These are phyloP conservation scores for Colletotrichum phormii DNA, from an alignment of 2,329 filamentous ascomycete species.

Conservation along the genomic window DNA sequence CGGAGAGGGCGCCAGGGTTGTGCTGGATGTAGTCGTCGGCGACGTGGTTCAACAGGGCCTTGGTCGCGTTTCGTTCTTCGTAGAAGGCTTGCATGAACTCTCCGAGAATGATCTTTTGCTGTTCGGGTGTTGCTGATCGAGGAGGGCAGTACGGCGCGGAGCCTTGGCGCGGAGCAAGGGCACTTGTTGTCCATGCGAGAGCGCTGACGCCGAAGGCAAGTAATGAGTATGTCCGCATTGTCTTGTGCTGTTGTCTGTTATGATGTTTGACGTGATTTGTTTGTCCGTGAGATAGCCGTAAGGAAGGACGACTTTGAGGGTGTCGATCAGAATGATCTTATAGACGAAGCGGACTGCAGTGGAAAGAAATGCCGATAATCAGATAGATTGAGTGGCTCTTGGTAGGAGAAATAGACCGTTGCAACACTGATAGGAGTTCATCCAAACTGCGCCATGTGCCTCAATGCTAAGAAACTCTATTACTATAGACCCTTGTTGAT, in stretches of 20 bases:
- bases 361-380: constrained; percentile 6
- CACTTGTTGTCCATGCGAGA: constrained; percentile 22
- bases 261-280: neutral
- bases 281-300: neutral
- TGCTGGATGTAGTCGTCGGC: constrained; percentile 35
- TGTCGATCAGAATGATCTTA: neutral
- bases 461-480: constrained; percentile 29
- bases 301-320: neutral
- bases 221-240: constrained; percentile 4
- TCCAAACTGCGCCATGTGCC: constrained; percentile 16
- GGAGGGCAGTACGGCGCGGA: constrained; percentile 28
- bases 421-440: constrained; percentile 7
- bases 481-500: neutral
- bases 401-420: neutral
- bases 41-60: constrained; percentile 27
- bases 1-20: constrained; percentile 31
- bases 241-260: neutral
- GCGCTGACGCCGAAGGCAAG: constrained; percentile 17
- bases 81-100: constrained; percentile 29
- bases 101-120: constrained; percentile 20
- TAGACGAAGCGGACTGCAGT: constrained; percentile 8
- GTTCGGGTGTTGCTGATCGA: neutral
- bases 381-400: constrained; percentile 1
- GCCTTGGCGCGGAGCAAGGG: neutral
- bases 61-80: constrained; percentile 17